Conservation (phyloP, 345 rosid species). For the Populus ilicifolia region DNA sequence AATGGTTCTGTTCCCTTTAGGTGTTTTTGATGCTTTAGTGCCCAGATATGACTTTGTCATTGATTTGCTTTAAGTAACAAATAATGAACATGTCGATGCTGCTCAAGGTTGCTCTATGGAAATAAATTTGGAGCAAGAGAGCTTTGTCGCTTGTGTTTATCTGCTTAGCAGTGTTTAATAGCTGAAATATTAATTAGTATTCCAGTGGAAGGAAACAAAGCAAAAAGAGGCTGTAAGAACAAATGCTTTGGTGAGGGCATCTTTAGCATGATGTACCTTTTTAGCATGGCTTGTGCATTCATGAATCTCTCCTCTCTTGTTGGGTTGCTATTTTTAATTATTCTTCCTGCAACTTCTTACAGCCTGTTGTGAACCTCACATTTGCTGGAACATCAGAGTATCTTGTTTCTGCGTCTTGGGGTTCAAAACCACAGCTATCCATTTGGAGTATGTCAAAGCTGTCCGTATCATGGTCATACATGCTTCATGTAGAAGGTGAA, state of each 20-base stretch:
- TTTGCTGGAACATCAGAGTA: conserved; percentile 70
- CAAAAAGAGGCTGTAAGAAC: not conserved
- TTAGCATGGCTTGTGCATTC: not conserved
- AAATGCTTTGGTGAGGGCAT: not conserved
- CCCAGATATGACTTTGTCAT: not conserved
- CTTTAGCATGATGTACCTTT: not conserved
- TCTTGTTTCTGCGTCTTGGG: conserved; percentile 68
- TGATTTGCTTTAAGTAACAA: not conserved
- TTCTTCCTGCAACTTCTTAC: conserved; percentile 22
- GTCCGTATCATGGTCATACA: conserved; percentile 72
- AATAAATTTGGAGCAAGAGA: not conserved
- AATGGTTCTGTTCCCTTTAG: not conserved
- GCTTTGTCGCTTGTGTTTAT: not conserved
- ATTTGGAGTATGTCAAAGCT: conserved; percentile 75
- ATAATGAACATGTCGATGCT: not conserved
- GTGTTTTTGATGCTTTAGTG: not conserved
- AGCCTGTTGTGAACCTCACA: conserved; percentile 67
- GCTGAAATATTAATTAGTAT: not conserved
- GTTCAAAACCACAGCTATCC: conserved; percentile 59
- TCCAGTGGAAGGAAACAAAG: not conserved
- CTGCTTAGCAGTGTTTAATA: not conserved
- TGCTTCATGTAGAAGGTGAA: conserved; percentile 74
- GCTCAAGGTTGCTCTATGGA: not conserved
- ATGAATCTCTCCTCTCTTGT: not conserved
- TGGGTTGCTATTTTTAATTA: not conserved